A percentile compares a stretch with the other conserved stretches of the same genome.
Evolutionary conservation across 2,329 filamentous ascomycete genomes (phyloP).

Genomic region (Colletotrichum sp.): DNA sequence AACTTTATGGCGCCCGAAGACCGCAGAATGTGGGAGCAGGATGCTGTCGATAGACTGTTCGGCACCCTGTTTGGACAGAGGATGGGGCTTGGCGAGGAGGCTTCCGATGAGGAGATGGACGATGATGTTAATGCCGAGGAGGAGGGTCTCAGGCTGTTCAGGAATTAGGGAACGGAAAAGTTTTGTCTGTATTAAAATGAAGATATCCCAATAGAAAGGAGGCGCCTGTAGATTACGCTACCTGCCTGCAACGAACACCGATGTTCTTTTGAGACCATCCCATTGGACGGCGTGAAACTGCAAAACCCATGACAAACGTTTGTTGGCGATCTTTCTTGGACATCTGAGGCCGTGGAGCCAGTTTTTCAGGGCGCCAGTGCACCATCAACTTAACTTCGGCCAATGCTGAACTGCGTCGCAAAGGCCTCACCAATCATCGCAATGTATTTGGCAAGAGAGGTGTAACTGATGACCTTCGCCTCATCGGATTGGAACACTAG

Average conservation of each 20-base stretch:
- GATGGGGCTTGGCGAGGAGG: constrained; percentile 62
- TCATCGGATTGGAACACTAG: neutral
- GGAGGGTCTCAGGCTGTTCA: constrained; percentile 59
- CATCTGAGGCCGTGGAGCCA: neutral
- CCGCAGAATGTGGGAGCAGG: constrained; percentile 77
- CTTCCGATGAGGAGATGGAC: constrained; percentile 53
- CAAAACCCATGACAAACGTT: neutral
- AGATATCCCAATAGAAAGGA: constrained; percentile 14
- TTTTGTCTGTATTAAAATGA: neutral
- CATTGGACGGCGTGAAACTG: neutral
- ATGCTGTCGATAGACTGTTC: constrained; percentile 79
- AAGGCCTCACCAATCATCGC: neutral
- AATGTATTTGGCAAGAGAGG: neutral
- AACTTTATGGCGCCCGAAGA: constrained; percentile 98
- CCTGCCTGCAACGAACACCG: neutral
- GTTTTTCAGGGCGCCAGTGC: neutral
- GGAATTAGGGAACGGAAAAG: constrained; percentile 32
- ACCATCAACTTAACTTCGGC: neutral
- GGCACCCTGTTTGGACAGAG: constrained; percentile 76
- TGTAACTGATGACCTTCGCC: neutral
- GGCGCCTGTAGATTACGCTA: neutral
- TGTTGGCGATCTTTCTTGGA: neutral
- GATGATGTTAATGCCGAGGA: constrained; percentile 57
- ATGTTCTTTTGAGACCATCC: neutral
- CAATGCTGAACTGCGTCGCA: neutral